Evolutionary conservation across 176 grass and related monocot species (phyloP), one percentile per base, ranked within the genome.

Genomic region (Ampelocalamus luodianensis): DNA sequence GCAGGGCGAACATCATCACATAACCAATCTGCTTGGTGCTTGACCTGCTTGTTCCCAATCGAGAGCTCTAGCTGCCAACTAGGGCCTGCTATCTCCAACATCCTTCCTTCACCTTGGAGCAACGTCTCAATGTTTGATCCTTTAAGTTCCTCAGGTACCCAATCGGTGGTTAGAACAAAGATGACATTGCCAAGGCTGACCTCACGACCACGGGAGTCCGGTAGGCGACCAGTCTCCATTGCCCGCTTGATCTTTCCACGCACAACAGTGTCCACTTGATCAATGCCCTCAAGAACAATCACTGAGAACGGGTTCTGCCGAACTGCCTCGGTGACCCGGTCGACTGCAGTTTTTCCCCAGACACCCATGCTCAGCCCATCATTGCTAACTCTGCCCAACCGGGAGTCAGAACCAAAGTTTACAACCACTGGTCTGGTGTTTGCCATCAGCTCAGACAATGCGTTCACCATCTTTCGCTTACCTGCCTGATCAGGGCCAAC

Each of bases 401-500:
- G 27, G 4, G 74, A 53, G 26, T 79, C 61, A 5, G 80, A 45
- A 53, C 88, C 80, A 76, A 95, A 90, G 65, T 87, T 89, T 43
- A 99, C 87, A 65, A 92, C 46, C 15, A 94, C 85, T 17, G 92
- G 85, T 72, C 42, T 63, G 10, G 85, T 18, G 70, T 91, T 94
- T 39, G 81, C 91, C 85, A 96, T 82, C 51, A 87, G 78, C 79
- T 92, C 90, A 46, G 97, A 99, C 42, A 99, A 90, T 44, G 93
- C 76, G 60, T 59, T 86, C 5, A 88, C 92, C 92, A 96, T 96
- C 82, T 96, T 99, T 78, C 86, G 78, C 86, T 99, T 99, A 22
- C 97, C 97, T 48, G 91, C 92, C 79, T 91, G 80, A 69, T 99
- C 97, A 64, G 93, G 88, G n/a, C 97, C 97, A 54, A 94, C 72